phyloP scores from a whole-genome alignment of 352 stramenopile genomes.

The Pythium sukuiense region DNA sequence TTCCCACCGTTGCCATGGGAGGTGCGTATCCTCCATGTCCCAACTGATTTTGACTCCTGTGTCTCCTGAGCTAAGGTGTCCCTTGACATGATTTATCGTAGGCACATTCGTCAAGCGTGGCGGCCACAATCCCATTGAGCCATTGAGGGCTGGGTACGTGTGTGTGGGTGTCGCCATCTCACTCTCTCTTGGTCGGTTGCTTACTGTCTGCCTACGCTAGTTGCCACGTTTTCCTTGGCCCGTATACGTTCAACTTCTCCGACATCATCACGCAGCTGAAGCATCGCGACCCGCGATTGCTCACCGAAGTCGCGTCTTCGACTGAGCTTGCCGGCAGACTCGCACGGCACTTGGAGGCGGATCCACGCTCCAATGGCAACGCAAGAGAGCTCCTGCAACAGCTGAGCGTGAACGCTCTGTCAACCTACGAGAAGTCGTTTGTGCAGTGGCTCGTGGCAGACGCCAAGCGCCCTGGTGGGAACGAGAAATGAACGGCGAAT shows the following conservation, averaged over 20 bases:
- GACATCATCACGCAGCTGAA: constrained; percentile 41
- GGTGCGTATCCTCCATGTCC: constrained; percentile 25
- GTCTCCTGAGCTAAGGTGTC: not conserved
- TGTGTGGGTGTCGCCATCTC: not conserved
- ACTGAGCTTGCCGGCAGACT: constrained; percentile 6
- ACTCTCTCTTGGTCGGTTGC: too few relatives aligned
- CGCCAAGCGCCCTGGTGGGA: not conserved
- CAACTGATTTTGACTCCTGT: not conserved
- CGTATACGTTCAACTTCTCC: constrained; percentile 70
- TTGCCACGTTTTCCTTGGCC: constrained; percentile 63
- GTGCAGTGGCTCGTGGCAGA: constrained; percentile 36
- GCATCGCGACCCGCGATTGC: not conserved
- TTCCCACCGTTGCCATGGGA: constrained; percentile 63
- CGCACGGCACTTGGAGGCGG: not conserved
- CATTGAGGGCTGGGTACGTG: constrained; percentile 52
- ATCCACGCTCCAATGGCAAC: not conserved
- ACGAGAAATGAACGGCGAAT: not conserved
- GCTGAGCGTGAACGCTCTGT: constrained; percentile 34
- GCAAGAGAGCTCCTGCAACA: constrained; percentile 22
- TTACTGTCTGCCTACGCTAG: constrained; percentile 15
- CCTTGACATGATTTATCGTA: constrained; percentile 18
- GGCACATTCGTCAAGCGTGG: constrained; percentile 59
- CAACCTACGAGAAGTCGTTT: constrained; percentile 36
- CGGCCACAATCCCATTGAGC: constrained; percentile 79
- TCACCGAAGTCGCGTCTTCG: constrained; percentile 3